Percentiles rank a stretch among this genome's conserved stretches.
These are phyloP conservation scores for Rosellinia necatrix DNA, from an alignment of 2,329 filamentous ascomycete genomes.

Conservation along the genomic window DNA sequence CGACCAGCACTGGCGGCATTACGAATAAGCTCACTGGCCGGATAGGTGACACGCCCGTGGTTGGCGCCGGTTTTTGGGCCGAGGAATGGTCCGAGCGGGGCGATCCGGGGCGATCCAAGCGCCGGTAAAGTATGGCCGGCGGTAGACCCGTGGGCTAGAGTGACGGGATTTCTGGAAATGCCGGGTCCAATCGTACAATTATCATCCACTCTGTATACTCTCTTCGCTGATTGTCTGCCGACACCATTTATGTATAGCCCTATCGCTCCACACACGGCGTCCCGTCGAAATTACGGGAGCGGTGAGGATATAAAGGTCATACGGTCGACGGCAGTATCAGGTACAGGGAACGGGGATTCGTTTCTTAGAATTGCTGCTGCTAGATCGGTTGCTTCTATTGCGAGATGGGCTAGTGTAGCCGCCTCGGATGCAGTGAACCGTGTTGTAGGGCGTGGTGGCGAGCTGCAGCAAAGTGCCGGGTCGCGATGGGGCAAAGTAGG, in stretches of 20 bases:
- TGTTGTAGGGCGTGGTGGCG: slow-evolving; percentile 72
- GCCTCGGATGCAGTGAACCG: slow-evolving; percentile 63
- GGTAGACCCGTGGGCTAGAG: slow-evolving; percentile 26
- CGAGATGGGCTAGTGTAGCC: slow-evolving; percentile 61
- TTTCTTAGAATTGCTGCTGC: slow-evolving; percentile 76
- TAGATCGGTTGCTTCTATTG: slow-evolving; percentile 74
- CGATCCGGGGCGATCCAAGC: slow-evolving; percentile 45
- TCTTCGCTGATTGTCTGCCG: slow-evolving; percentile 66
- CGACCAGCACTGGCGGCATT: slow-evolving; percentile 73
- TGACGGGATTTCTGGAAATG: slow-evolving; percentile 25
- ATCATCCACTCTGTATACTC: slow-evolving; percentile 48
- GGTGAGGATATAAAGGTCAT: slow-evolving; percentile 38
- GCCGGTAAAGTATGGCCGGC: slow-evolving; percentile 11
- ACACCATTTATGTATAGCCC: slow-evolving; percentile 50
- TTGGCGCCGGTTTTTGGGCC: slow-evolving; percentile 89
- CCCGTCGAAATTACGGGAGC: not conserved
- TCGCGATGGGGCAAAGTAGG: slow-evolving; percentile 73
- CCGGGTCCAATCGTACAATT: slow-evolving; percentile 46
- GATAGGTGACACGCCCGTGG: slow-evolving; percentile 82
- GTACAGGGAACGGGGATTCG: slow-evolving; percentile 87
- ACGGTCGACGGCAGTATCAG: slow-evolving; percentile 66
- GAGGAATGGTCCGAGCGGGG: slow-evolving; percentile 73
- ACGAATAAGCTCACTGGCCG: slow-evolving; percentile 88
- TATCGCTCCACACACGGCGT: slow-evolving; percentile 10
- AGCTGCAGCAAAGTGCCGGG: slow-evolving; percentile 75